phyloP scores from a whole-genome alignment of 2,329 filamentous ascomycete genomes.

The Colletotrichum melonis region DNA sequence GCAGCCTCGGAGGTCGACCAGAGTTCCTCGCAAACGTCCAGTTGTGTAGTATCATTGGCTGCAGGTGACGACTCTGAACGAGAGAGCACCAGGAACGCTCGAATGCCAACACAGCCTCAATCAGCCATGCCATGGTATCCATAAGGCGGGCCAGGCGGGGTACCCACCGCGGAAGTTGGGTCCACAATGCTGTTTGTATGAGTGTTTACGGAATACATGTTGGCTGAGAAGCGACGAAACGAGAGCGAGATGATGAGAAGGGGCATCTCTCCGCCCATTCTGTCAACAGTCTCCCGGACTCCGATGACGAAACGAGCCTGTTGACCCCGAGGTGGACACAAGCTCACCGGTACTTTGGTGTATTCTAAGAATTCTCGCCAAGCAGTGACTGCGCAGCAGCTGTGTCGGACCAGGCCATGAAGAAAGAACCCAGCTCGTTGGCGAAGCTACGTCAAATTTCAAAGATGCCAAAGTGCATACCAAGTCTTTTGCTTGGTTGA shows the following conservation, averaged over 20 bases:
- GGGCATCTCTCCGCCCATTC: background rate
- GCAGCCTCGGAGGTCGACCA: background rate
- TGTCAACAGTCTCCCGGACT: background rate
- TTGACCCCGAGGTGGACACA: background rate
- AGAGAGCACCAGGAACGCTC: background rate
- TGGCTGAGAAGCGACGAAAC: background rate
- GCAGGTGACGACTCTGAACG: background rate
- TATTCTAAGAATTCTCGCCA: background rate
- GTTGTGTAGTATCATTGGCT: background rate
- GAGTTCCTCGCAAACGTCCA: background rate
- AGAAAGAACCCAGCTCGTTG: background rate
- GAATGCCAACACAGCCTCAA: conserved; percentile 21
- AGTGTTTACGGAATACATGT: no score
- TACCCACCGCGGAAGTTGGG: conserved; percentile 1
- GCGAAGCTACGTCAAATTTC: background rate
- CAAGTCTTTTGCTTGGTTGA: background rate
- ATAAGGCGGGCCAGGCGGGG: background rate
- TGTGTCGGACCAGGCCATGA: background rate
- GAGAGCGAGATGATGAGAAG: background rate
- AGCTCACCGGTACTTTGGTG: background rate
- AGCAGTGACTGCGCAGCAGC: background rate
- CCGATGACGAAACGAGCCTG: background rate
- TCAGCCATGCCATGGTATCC: background rate
- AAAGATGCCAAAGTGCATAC: no score
- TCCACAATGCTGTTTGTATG: background rate